Base-by-base conservation (phyloP, 225 moss, liverwort and hornwort genomes). In the Bryum argenteum region DNA sequence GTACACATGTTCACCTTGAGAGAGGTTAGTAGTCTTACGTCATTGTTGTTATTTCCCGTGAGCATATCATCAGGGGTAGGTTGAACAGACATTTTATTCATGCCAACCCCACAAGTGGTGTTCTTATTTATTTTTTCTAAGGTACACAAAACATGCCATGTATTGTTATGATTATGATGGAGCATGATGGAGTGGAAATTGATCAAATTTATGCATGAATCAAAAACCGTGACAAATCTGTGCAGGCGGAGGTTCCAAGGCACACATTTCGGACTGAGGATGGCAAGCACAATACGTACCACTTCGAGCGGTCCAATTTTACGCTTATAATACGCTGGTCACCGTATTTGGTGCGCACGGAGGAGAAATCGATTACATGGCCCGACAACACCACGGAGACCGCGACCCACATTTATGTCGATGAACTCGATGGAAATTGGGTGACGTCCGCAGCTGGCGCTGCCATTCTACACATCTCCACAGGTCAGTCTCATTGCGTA, bases 181-280 rank as follows among this genome's bases (percentile, higher is more conserved):
- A 58, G 38, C 14, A 23, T 24, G 21, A 10, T 56, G 41, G 52
- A 58, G 66, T 47, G 43, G 16, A 45, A 57, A 17, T 4, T n/a
- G n/a, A n/a, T 26, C 33, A 33, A 24, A 19, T 17, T 61, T 3
- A 65, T 24, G 40, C 60, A 11, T 65, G 44, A 44, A 40, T 65
- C 24, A 26, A 2, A 23, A 8, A 20, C 19, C 14, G 18, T 66
- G 6, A 63, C 47, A 33, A 67, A 54, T 62, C 53, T 48, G 14
- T 19, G 75, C 53, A 97, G 96, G 86, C 88, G 61, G 97, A 98
- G 63, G 74, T 69, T 67, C 94, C 94, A 6, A 73, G 60, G 28
- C 21, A 66, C 0, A 62, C 74, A 0, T 80, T 70, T 16, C 80
- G 85, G 57, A 66, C 65, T 37, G 43, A 67, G 20, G 80, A 82